Percentiles rank a stretch among this genome's conserved stretches.
phyloP scores from a whole-genome alignment of 148 eudicot genomes.

The Persicaria maculosa region DNA sequence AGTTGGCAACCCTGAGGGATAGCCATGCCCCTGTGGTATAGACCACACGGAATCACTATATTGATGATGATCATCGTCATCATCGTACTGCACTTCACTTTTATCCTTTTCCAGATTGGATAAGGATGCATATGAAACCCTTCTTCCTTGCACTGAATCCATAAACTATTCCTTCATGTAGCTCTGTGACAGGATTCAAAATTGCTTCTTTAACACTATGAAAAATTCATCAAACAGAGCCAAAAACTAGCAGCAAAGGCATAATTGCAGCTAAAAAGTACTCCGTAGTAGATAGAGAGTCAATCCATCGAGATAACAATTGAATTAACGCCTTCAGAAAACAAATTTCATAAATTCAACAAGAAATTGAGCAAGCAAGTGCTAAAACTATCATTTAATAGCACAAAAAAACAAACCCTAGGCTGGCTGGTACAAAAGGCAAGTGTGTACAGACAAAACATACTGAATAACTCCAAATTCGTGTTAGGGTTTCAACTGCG shows the following conservation, averaged over 20 bases:
- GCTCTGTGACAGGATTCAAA: neutral
- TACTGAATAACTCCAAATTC: neutral
- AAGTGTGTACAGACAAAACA: neutral
- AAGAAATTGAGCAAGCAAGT: neutral
- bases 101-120: slow-evolving; percentile 44
- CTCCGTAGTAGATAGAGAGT: neutral
- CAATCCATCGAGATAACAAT: neutral
- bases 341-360: neutral
- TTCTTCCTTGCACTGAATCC: slow-evolving; percentile 46
- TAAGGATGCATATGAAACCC: slow-evolving; percentile 58
- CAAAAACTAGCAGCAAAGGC: neutral
- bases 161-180: slow-evolving; percentile 26
- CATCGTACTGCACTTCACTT: slow-evolving; percentile 34
- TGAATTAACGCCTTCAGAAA: neutral
- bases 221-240: neutral
- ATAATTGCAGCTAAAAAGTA: neutral
- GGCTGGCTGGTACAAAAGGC: neutral
- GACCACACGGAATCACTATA: slow-evolving; percentile 50
- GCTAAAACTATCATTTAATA: neutral
- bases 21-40: slow-evolving; percentile 27
- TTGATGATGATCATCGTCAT: slow-evolving; percentile 32
- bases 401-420: neutral
- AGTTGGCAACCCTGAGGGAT: slow-evolving; percentile 24
- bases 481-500: slow-evolving; percentile 8
- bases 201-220: slow-evolving; percentile 1